phyloP scores from a whole-genome alignment of 2,329 filamentous ascomycete genomes.

The Atkinsonella texensis region DNA sequence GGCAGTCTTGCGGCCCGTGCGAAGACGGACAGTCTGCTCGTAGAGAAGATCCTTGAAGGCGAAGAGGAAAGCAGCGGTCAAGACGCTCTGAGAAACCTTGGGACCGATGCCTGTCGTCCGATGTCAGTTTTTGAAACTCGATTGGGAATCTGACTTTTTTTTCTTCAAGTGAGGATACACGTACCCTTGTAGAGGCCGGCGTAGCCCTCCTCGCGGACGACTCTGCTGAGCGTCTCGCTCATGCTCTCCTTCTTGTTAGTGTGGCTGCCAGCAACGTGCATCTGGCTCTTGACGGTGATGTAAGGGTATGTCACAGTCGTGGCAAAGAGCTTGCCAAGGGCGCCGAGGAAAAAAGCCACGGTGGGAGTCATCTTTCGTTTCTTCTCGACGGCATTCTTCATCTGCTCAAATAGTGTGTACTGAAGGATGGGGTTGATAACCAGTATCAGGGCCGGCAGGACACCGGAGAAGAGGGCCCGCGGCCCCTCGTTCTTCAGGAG shows the following conservation, averaged over 20 bases:
- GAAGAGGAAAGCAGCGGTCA: constrained; percentile 92
- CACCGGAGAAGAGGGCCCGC: constrained; percentile 76
- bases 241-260: constrained; percentile 71
- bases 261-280: constrained; percentile 71
- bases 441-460: constrained; percentile 81
- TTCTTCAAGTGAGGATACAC: neutral
- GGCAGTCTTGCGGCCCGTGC: constrained; percentile 27
- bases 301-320: constrained; percentile 95
- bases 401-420: constrained; percentile 96
- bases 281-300: constrained; percentile 96
- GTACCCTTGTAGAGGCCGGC: constrained; percentile 81
- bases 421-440: constrained; percentile 98
- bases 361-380: constrained; percentile 64
- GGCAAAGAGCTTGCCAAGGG: constrained; percentile 86
- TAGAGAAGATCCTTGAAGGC: constrained; percentile 97
- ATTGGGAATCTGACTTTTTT: neutral
- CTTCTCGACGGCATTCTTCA: constrained; percentile 82
- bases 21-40: constrained; percentile 60
- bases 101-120: constrained; percentile 64
- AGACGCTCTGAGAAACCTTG: constrained; percentile 92
- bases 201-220: constrained; percentile 84
- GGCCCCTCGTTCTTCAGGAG: constrained; percentile 78
- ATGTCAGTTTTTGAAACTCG: neutral
- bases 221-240: constrained; percentile 62
- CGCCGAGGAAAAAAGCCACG: constrained; percentile 83